Conservation (phyloP, 1,284 basidiomycete genomes). For the Fomitiporia mediterranea region DNA sequence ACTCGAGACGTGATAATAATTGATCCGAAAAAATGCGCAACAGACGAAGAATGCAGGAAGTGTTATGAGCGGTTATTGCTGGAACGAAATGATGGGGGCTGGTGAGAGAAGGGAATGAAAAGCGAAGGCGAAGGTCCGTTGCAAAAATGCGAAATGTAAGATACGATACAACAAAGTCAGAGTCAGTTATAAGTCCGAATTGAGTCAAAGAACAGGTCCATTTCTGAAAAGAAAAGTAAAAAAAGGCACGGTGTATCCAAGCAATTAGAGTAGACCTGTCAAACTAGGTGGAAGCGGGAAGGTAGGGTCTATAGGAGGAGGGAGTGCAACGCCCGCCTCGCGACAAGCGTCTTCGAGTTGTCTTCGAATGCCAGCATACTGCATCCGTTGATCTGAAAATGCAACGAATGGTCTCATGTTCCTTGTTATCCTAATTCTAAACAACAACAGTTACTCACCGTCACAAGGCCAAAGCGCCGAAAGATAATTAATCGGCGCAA, state of each 20-base stretch:
- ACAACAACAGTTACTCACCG: conserved; percentile 42
- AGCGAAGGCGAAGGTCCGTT: not conserved
- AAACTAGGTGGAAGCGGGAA: conserved; percentile 4
- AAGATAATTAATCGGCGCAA: conserved; percentile 62
- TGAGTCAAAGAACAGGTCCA: not conserved
- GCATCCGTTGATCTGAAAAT: conserved; percentile 11
- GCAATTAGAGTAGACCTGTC: not conserved
- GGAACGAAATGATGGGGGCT: too few species aligned
- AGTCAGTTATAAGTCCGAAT: too few species aligned
- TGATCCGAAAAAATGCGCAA: not conserved
- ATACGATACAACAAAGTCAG: too few species aligned
- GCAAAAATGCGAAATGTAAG: too few species aligned
- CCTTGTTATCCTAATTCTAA: too few species aligned
- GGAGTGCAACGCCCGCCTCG: conserved; percentile 8
- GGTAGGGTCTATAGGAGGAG: conserved; percentile 13
- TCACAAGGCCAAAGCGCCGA: conserved; percentile 63
- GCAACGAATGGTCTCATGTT: too few species aligned
- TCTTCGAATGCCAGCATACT: conserved; percentile 8
- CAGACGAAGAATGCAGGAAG: not conserved
- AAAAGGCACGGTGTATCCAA: not conserved
- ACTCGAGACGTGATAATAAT: not conserved
- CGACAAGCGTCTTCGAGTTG: conserved; percentile 12
- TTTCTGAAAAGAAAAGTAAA: not conserved
- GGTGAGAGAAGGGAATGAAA: not conserved
- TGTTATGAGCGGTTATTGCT: too few species aligned